These are phyloP conservation scores for Eucalyptus dawsonii DNA, from an alignment of 345 rosid genomes.

Conservation along the genomic window DNA sequence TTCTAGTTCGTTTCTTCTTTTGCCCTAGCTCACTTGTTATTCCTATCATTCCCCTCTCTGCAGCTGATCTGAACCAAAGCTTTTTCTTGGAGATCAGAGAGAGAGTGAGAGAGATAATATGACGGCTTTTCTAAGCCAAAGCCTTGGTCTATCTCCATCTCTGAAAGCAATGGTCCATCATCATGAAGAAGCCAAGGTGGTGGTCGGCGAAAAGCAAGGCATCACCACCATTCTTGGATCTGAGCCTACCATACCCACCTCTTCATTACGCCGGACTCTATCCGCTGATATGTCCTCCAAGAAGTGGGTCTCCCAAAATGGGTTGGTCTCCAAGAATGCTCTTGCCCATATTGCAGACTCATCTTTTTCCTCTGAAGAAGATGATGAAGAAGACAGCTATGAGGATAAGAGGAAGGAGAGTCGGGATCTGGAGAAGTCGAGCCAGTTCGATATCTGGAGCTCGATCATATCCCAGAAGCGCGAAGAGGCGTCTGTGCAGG, in stretches of 20 bases:
- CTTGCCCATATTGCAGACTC: constrained; percentile 22
- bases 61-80: background rate
- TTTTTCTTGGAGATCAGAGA: background rate
- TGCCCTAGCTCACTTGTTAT: background rate
- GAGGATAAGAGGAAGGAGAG: constrained; percentile 13
- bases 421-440: background rate
- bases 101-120: background rate
- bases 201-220: constrained; percentile 35
- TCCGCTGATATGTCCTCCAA: constrained; percentile 85
- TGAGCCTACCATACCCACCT: constrained; percentile 7
- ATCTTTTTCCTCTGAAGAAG: background rate
- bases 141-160: background rate
- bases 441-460: constrained; percentile 47
- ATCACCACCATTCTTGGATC: constrained; percentile 64
- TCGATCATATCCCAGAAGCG: constrained; percentile 27
- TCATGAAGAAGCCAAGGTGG: constrained; percentile 12
- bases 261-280: constrained; percentile 65
- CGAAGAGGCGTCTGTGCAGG: background rate
- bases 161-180: constrained; percentile 3
- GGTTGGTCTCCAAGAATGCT: constrained; percentile 22
- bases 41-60: background rate
- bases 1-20: background rate
- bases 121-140: constrained; percentile 5
- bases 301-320: constrained; percentile 48
- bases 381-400: constrained; percentile 14